Conservation (phyloP, 2,329 filamentous ascomycete species). For the Lasiodiplodia hormozganensis region DNA sequence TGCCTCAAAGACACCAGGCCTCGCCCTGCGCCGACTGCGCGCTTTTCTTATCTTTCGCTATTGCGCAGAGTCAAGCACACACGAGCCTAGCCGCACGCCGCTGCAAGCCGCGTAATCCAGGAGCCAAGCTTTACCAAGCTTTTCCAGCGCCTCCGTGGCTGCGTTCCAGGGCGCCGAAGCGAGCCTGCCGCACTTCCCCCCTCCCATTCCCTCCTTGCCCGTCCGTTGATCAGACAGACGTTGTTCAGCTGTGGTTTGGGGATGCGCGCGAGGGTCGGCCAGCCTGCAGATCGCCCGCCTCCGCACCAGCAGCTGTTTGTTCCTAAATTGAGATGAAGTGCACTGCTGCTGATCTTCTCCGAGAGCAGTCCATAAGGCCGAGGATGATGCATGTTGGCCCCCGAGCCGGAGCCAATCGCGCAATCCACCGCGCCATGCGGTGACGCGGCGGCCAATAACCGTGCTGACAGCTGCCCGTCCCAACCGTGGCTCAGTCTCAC, state of each 20-base stretch:
- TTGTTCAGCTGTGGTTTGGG: neutral
- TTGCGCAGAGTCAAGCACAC: neutral
- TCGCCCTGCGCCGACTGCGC: neutral
- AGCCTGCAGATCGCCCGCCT: neutral
- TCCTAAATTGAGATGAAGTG: neutral
- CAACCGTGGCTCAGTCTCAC: slow-evolving; percentile 6
- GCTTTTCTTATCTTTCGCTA: neutral
- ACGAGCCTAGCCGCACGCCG: neutral
- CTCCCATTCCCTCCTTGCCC: neutral
- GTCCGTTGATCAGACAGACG: neutral
- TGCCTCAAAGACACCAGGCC: neutral
- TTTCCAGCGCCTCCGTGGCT: slow-evolving; percentile 18
- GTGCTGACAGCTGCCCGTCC: neutral
- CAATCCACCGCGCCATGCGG: neutral
- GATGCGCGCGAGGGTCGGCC: neutral
- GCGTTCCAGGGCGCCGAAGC: neutral
- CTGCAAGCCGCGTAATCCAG: slow-evolving; percentile 11
- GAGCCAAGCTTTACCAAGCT: slow-evolving; percentile 30
- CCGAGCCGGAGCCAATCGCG: neutral
- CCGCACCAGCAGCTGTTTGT: neutral
- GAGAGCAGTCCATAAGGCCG: neutral
- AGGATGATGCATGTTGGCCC: neutral
- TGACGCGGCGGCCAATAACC: slow-evolving; percentile 20
- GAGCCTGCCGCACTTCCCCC: neutral
- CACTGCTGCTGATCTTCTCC: neutral